Evolutionary conservation across 139 green algal genomes (phyloP), one percentile per base, ranked within the genome.

Genomic region (Chlorella sp.): DNA sequence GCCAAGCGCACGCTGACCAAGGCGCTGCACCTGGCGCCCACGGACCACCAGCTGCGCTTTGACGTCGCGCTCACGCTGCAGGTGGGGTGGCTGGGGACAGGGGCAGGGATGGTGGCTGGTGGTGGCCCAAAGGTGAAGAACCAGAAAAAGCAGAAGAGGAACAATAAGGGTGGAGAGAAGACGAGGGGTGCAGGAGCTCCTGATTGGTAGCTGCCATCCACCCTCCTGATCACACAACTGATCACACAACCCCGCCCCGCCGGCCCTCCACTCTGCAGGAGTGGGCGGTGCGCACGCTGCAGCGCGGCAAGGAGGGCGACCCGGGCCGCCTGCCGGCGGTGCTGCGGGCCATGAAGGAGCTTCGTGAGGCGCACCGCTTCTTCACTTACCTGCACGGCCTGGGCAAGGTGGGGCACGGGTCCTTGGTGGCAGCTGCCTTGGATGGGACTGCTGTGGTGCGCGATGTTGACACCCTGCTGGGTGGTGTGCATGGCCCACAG

Each of bases 41-140:
- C 81, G 0, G 91, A 98, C 87, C 85, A 88, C 85, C 84, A 88
- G 73, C 86, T 98, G 78, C 87, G 92, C 41, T 98, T 98, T 85
- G 93, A 97, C 81, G 78, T 90, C 41, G 96, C 93, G 11, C 87
- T 97, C 60, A 90, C 89, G 30, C 89, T 98, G 90, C 96, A 98
- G 93, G 93, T 93, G 70, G 14, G 83, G 28, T 51, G 48, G 34
- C 65, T 17, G 43, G 79, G 38, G 48, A 73, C n/a, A 32, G 22
- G 40, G 28, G 6, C 22, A 11, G 30, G 0, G 16, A 1, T n/a
- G 17, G 32, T 83, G 51, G 43, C 34, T 83, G 79, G 14, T 67
- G 76, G 38, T 32, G 44, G 30, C 1, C 16, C 41, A n/a, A 85
- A 70, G 62, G 70, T 7, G n/a, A n/a, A n/a, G n/a, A n/a, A n/a